Base-by-base conservation (phyloP, 2,329 filamentous ascomycete species). In the Fusarium sp. region DNA sequence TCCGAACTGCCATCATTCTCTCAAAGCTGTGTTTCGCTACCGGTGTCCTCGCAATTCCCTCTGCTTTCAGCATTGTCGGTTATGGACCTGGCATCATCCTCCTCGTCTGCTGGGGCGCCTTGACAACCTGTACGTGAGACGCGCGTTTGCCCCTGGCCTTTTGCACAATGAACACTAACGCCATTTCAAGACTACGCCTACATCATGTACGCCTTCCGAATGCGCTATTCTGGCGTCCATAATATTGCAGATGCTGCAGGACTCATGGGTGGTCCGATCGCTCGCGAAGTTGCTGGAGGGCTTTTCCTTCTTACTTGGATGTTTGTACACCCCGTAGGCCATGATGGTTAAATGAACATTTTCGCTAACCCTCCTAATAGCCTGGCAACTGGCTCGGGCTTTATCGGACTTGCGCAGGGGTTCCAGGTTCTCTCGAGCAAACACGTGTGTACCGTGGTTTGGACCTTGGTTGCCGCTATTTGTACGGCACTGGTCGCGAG, bases 401-500 rank as follows among this genome's bases (percentile, higher is more conserved):
- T 78, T 52, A 73, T 79, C 31, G 76, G 76, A 13, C 60, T 78
- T 29, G 68, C 77, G 6, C 73, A 77, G 20, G 77, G 77, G 1
- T 68, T 77, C 16, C 75, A 76, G 65, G 65, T 71, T 18, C 68
- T 78, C 10, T 64, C 77, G 16, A 72, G 65, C 37, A 52, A 62
- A 33, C 63, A 71, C 11, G 71, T 73, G 13, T 79, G 77, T 65
- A 77, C 65, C 8, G 65, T 77, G 10, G 68, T 76, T 10, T 79
- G 75, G 72, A 77, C 77, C 11, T 54, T 77, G 29, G 64, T 79
- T 24, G 77, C 77, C 13, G 73, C 76, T 16, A 52, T 76, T 18
- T 76, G 73, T 57, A 77, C 76, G 4, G 77, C 72, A 9, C 33
- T 79, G 37, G 67, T 82, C 13, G 80, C 80, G 3, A 80, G 77